These are phyloP conservation scores for Podospora conica DNA, from an alignment of 495 filamentous ascomycete genomes.

Conservation along the genomic window DNA sequence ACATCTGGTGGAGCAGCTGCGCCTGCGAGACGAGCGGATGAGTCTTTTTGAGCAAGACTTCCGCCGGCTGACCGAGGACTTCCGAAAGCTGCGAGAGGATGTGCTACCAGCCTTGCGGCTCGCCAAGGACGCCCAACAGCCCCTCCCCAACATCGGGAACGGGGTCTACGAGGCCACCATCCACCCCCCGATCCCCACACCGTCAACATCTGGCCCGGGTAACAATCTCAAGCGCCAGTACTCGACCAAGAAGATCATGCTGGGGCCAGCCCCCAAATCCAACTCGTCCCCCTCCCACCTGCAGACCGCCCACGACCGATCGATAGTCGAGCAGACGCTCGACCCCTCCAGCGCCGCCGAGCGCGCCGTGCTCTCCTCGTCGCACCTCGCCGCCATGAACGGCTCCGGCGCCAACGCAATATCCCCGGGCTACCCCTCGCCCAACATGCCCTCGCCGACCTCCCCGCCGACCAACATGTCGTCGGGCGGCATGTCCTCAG, in stretches of 20 bases:
- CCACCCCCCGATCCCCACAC: constrained; percentile 47
- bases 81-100: constrained; percentile 78
- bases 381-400: constrained; percentile 69
- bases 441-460: constrained; percentile 76
- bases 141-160: constrained; percentile 57
- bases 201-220: constrained; percentile 41
- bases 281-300: constrained; percentile 65
- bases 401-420: constrained; percentile 46
- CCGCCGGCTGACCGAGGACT: constrained; percentile 74
- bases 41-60: constrained; percentile 73
- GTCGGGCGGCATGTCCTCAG: background rate
- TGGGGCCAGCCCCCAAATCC: constrained; percentile 72
- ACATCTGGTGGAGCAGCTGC: constrained; percentile 77
- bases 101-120: constrained; percentile 82
- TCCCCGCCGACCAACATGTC: constrained; percentile 52
- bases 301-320: constrained; percentile 49
- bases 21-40: constrained; percentile 81
- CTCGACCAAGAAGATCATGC: constrained; percentile 85
- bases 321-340: constrained; percentile 50
- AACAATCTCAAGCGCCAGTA: constrained; percentile 68
- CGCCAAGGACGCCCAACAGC: constrained; percentile 84
- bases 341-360: constrained; percentile 49
- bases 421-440: constrained; percentile 58
- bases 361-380: constrained; percentile 63
- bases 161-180: constrained; percentile 43